Conservation (phyloP, 148 eudicot species). For the Simmondsia chinensis region DNA sequence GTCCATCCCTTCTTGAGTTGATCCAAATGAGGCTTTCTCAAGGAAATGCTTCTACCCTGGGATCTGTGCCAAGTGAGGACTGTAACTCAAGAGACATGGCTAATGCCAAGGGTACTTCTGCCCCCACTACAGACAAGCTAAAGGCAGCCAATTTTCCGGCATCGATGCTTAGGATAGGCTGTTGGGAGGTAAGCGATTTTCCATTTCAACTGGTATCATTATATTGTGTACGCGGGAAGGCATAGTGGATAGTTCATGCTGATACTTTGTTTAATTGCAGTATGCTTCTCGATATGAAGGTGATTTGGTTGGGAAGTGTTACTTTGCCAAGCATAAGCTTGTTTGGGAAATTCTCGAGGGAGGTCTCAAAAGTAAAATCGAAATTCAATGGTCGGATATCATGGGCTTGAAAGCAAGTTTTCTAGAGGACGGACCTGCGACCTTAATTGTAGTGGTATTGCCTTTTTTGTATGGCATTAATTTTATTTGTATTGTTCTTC, state of each 20-base stretch:
- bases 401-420: slow-evolving; percentile 62
- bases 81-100: slow-evolving; percentile 18
- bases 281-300: slow-evolving; percentile 70
- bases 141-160: slow-evolving; percentile 89
- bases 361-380: slow-evolving; percentile 89
- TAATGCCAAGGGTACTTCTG: slow-evolving; percentile 23
- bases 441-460: slow-evolving; percentile 68
- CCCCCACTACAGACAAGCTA: slow-evolving; percentile 41
- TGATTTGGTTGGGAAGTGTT: slow-evolving; percentile 94
- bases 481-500: not conserved
- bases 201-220: not conserved
- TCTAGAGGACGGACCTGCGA: slow-evolving; percentile 67
- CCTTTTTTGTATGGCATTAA: no score
- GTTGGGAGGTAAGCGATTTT: slow-evolving; percentile 65
- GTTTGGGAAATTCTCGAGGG: slow-evolving; percentile 95
- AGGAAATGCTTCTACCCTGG: slow-evolving; percentile 23
- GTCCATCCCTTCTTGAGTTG: slow-evolving; percentile 64
- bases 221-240: no score
- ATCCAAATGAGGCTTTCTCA: slow-evolving; percentile 57
- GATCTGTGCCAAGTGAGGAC: slow-evolving; percentile 11
- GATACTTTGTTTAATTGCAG: slow-evolving; percentile 40
- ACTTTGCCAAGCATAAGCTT: slow-evolving; percentile 90
- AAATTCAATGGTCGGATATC: slow-evolving; percentile 92
- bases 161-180: slow-evolving; percentile 53
- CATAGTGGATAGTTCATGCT: no score